Conservation (phyloP, 2,329 filamentous ascomycete genomes). For the Calonectria pseudoreteaudii region DNA sequence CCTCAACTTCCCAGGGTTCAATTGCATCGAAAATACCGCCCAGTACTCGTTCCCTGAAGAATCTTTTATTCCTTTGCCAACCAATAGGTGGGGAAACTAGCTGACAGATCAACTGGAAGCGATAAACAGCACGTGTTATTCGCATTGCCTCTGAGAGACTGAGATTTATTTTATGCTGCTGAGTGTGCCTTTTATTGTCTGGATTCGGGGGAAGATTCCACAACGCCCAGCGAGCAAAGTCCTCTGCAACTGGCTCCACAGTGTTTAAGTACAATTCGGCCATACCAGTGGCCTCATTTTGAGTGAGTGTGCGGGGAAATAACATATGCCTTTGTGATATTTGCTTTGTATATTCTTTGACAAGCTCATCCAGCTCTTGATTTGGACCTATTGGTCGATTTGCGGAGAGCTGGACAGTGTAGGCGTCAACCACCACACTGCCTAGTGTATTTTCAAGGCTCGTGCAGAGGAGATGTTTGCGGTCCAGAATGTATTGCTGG, state of each 20-base stretch:
- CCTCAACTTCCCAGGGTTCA: neutral
- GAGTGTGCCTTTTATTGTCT: neutral
- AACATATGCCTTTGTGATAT: neutral
- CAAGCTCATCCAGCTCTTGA: neutral
- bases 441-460: neutral
- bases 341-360: neutral
- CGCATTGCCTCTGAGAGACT: neutral
- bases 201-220: neutral
- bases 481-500: neutral
- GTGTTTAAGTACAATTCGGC: neutral
- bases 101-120: neutral
- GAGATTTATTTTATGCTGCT: neutral
- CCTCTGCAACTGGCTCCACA: neutral
- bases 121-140: neutral
- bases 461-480: neutral
- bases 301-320: neutral
- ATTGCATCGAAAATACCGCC: neutral
- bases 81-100: neutral
- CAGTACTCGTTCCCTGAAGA: neutral
- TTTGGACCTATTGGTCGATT: neutral
- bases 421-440: neutral
- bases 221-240: neutral
- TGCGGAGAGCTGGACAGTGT: neutral
- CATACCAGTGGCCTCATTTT: neutral
- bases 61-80: neutral